Percentiles rank a stretch among this genome's conserved stretches.
Evolutionary conservation across 2,329 filamentous ascomycete genomes (phyloP).

Genomic region (Scedosporium boydii): DNA sequence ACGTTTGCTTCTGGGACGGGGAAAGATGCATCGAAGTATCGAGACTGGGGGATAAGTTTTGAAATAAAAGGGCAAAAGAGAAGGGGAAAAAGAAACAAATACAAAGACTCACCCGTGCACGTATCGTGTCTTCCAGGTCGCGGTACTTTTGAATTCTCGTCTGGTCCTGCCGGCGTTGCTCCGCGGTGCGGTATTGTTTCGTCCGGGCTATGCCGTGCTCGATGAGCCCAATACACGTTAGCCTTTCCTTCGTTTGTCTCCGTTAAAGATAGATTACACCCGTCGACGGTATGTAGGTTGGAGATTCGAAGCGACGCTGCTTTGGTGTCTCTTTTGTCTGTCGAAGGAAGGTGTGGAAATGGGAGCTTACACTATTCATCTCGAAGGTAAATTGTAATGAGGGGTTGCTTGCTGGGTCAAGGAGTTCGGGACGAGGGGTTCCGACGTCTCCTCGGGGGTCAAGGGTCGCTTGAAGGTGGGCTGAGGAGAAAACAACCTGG

Average conservation of each 20-base stretch:
- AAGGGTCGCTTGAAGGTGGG: neutral
- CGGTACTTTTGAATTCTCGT: conserved; percentile 70
- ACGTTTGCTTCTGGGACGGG: too few species aligned
- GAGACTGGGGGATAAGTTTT: too few species aligned
- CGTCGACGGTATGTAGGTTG: neutral
- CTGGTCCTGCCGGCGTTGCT: conserved; percentile 61
- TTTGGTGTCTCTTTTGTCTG: too few species aligned
- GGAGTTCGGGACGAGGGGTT: neutral
- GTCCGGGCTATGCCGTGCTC: conserved; percentile 79
- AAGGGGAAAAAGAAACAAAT: neutral
- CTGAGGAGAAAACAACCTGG: neutral
- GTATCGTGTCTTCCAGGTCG: conserved; percentile 58
- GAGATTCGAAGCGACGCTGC: neutral
- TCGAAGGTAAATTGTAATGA: neutral
- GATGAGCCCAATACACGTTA: neutral
- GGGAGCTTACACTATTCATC: neutral
- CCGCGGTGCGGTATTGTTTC: conserved; percentile 51
- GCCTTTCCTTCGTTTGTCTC: neutral
- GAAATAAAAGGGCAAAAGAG: too few species aligned
- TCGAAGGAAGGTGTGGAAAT: neutral
- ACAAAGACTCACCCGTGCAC: conserved; percentile 44
- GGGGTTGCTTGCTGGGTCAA: neutral
- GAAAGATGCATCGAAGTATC: too few species aligned
- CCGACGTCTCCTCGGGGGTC: neutral
- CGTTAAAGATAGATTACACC: neutral